A percentile compares a stretch with the other conserved stretches of the same genome.
Evolutionary conservation across 2,329 filamentous ascomycete genomes (phyloP).

Genomic region (Diaporthe ilicicola): DNA sequence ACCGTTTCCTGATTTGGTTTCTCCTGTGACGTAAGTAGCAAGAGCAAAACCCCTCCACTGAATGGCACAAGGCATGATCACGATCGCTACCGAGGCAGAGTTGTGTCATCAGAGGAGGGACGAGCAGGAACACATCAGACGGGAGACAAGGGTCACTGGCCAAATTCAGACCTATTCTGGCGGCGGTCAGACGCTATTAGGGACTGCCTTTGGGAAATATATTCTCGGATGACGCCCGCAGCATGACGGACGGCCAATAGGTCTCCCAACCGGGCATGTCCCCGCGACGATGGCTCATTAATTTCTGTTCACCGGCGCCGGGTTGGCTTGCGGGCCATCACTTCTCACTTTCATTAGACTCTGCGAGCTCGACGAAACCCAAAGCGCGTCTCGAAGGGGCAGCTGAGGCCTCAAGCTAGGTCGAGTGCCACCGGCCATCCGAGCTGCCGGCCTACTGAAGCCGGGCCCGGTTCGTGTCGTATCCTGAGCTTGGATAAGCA

Average conservation of each 20-base stretch:
- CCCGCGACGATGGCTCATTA: not conserved
- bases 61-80: not conserved
- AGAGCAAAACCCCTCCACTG: not conserved
- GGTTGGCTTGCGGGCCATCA: not conserved
- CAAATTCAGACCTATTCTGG: not conserved
- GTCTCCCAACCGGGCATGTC: not conserved
- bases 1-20: not conserved
- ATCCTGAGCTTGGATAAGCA: not conserved
- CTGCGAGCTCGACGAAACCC: not conserved
- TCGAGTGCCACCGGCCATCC: slow-evolving; percentile 10
- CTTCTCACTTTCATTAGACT: not conserved
- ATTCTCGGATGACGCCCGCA: slow-evolving; percentile 7
- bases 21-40: not conserved
- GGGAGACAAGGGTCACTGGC: not conserved
- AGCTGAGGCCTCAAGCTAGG: not conserved
- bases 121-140: not conserved
- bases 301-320: not conserved
- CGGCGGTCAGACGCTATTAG: slow-evolving; percentile 1
- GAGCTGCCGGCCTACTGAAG: slow-evolving; percentile 10
- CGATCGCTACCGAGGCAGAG: not conserved
- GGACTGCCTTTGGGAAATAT: not conserved
- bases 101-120: not conserved
- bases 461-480: slow-evolving; percentile 13
- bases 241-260: not conserved
- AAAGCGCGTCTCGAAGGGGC: not conserved